Evolutionary conservation across 805 yeast species (phyloP).

Genomic region (Monosporozyma aerobia): DNA sequence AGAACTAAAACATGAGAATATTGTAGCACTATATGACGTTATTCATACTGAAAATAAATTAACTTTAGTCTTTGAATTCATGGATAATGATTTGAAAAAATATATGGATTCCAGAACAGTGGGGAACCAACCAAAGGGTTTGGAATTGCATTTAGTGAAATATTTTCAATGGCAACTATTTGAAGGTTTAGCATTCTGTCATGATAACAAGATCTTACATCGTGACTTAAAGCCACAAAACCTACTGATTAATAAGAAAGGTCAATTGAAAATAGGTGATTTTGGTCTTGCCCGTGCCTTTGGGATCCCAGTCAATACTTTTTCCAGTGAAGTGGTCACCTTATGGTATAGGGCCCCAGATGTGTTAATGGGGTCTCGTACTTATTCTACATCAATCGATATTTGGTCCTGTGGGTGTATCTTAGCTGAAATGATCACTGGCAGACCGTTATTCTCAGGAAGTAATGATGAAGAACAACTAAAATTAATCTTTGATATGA

Average conservation of each 20-base stretch:
- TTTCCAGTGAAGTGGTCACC: slow-evolving; percentile 96
- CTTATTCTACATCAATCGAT: slow-evolving; percentile 95
- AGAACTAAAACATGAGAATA: slow-evolving; percentile 88
- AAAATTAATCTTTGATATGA: slow-evolving; percentile 79
- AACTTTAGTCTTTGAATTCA: slow-evolving; percentile 84
- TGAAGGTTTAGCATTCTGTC: slow-evolving; percentile 88
- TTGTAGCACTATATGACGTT: slow-evolving; percentile 83
- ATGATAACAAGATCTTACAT: slow-evolving; percentile 87
- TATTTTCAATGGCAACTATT: slow-evolving; percentile 87
- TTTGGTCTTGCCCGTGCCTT: slow-evolving; percentile 95
- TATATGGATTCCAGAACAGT: slow-evolving; percentile 71
- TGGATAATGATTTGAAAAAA: slow-evolving; percentile 89
- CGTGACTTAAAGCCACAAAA: slow-evolving; percentile 97
- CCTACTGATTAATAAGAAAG: slow-evolving; percentile 87
- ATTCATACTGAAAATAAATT: slow-evolving; percentile 94
- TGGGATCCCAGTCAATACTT: slow-evolving; percentile 94
- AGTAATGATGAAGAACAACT: slow-evolving; percentile 97
- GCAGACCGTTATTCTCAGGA: slow-evolving; percentile 93
- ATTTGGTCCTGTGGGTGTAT: slow-evolving; percentile 99
- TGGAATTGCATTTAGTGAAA: slow-evolving; percentile 57
- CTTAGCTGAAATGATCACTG: slow-evolving; percentile 94
- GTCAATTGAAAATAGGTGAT: slow-evolving; percentile 83
- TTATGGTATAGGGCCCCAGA: slow-evolving; percentile 98
- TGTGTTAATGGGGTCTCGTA: slow-evolving; percentile 89
- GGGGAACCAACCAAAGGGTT: slow-evolving; percentile 26